phyloP scores from a whole-genome alignment of 2,329 filamentous ascomycete genomes.

The Dactylella cylindrospora region DNA sequence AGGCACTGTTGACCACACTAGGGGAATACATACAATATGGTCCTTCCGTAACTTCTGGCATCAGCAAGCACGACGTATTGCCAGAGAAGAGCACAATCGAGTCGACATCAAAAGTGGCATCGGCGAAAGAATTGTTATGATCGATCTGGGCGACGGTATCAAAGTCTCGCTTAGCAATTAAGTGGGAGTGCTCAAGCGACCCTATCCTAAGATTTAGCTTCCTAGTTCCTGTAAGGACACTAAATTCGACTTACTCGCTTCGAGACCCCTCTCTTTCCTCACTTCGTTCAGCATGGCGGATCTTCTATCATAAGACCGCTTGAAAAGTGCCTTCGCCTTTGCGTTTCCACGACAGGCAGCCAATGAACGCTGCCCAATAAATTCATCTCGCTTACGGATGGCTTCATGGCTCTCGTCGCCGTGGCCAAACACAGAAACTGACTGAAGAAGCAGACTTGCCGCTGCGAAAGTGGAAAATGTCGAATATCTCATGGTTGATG shows the following conservation, averaged over 20 bases:
- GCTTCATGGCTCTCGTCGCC: slow-evolving; percentile 33
- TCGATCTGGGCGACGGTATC: slow-evolving; percentile 47
- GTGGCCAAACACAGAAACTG: slow-evolving; percentile 25
- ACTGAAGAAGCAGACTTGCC: slow-evolving; percentile 9
- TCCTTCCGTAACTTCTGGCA: slow-evolving; percentile 52
- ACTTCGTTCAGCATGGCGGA: slow-evolving; percentile 21
- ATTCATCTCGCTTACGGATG: slow-evolving; percentile 28
- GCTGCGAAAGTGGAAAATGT: slow-evolving; percentile 14
- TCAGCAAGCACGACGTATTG: slow-evolving; percentile 53
- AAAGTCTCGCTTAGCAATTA: slow-evolving; percentile 29
- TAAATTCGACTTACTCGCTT: slow-evolving; percentile 14
- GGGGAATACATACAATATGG: slow-evolving; percentile 54
- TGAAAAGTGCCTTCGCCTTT: slow-evolving; percentile 27
- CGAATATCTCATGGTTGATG: slow-evolving; percentile 27
- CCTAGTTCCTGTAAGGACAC: background rate
- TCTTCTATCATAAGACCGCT: slow-evolving; percentile 29
- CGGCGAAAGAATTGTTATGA: slow-evolving; percentile 50
- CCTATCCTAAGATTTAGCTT: slow-evolving; percentile 1
- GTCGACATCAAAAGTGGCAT: slow-evolving; percentile 31
- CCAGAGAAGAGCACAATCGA: slow-evolving; percentile 53
- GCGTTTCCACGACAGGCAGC: slow-evolving; percentile 36
- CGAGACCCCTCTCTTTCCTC: slow-evolving; percentile 22
- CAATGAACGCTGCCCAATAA: slow-evolving; percentile 34
- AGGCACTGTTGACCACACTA: slow-evolving; percentile 51
- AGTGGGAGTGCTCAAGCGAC: slow-evolving; percentile 21